Evolutionary conservation across 2,329 filamentous ascomycete species (phyloP).

Genomic region (Colletotrichum cordylinicola): DNA sequence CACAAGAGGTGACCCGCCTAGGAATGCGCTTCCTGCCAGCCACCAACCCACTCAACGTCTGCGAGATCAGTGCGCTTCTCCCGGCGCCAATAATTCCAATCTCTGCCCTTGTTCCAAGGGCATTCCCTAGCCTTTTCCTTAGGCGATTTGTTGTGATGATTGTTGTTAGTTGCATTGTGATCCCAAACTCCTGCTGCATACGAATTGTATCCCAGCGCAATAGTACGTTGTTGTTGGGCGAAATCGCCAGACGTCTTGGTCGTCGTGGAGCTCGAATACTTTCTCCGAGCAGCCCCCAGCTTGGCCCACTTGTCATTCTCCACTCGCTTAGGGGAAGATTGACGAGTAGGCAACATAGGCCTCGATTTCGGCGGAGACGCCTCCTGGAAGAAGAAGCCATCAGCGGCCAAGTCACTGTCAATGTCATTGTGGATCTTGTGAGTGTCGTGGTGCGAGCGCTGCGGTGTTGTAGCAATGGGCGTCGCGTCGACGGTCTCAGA

Average conservation of each 20-base stretch:
- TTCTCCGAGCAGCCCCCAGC: constrained; percentile 83
- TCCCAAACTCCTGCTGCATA: constrained; percentile 56
- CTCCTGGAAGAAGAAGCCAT: constrained; percentile 78
- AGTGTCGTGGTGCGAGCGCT: constrained; percentile 41
- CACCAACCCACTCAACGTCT: constrained; percentile 94
- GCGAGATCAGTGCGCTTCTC: constrained; percentile 72
- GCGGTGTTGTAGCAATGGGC: constrained; percentile 39
- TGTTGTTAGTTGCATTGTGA: constrained; percentile 39
- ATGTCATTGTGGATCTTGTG: constrained; percentile 46
- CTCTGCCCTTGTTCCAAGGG: constrained; percentile 63
- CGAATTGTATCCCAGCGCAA: constrained; percentile 53
- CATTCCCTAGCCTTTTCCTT: constrained; percentile 58
- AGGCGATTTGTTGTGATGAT: constrained; percentile 43
- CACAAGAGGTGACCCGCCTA: constrained; percentile 61
- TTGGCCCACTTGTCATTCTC: constrained; percentile 86
- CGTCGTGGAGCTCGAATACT: constrained; percentile 59
- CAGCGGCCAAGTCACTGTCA: constrained; percentile 70
- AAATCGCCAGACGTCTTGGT: constrained; percentile 55
- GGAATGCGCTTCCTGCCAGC: constrained; percentile 71
- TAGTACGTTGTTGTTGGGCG: constrained; percentile 52
- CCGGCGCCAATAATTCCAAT: constrained; percentile 65
- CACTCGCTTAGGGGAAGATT: constrained; percentile 70
- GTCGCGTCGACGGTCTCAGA: constrained; percentile 47
- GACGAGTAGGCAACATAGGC: constrained; percentile 40
- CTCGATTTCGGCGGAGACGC: constrained; percentile 44